Evolutionary conservation across 2,329 filamentous ascomycete genomes (phyloP).

Genomic region (Tolypocladium endophyticum): DNA sequence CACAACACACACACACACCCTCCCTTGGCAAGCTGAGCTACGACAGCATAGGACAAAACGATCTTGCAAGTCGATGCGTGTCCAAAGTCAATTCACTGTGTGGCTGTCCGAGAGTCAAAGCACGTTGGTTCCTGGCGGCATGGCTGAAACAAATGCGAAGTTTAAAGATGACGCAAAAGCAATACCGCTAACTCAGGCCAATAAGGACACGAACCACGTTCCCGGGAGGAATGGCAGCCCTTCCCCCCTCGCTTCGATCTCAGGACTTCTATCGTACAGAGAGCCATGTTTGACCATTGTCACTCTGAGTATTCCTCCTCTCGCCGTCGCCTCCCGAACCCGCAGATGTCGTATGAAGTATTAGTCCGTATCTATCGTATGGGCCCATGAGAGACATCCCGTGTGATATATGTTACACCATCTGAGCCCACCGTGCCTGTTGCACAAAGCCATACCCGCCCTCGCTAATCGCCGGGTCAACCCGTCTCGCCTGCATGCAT

Average conservation of each 20-base stretch:
- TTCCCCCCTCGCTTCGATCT: background rate
- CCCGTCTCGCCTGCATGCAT: slow-evolving; percentile 2
- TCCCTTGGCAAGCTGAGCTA: background rate
- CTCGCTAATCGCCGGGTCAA: slow-evolving; percentile 6
- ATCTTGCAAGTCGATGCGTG: background rate
- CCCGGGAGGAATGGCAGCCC: background rate
- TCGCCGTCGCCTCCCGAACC: background rate
- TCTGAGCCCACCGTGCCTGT: background rate
- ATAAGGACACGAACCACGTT: background rate
- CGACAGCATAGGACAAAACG: background rate
- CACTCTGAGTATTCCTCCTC: no score
- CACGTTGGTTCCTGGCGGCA: background rate
- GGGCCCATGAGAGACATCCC: background rate
- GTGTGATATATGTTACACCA: background rate
- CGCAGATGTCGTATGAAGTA: background rate
- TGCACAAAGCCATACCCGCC: slow-evolving; percentile 1
- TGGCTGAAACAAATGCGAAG: background rate
- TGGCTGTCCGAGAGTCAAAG: background rate
- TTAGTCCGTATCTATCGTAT: background rate
- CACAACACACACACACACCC: background rate
- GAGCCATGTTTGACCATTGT: no score
- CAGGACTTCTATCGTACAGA: no score
- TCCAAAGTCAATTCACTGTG: background rate
- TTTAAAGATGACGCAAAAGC: background rate
- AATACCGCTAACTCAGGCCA: background rate